Evolutionary conservation across 257 asterid species (phyloP).

Genomic region (Henckelia pumila): DNA sequence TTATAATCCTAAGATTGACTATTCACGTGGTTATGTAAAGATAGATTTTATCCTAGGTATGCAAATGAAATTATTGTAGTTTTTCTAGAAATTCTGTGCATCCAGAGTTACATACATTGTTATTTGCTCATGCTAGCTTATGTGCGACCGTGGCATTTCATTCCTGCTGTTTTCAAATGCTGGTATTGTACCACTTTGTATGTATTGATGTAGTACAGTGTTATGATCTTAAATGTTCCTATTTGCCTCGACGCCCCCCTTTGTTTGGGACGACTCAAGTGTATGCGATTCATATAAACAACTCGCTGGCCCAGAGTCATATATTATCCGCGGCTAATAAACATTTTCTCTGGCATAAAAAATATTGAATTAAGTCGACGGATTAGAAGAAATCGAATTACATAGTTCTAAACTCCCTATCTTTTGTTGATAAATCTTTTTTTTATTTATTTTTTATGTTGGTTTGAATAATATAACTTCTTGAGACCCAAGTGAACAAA

Average conservation of each 20-base stretch:
- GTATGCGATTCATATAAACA: not conserved
- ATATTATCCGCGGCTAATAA: not conserved
- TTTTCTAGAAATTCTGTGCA: not conserved
- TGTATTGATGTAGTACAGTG: not conserved
- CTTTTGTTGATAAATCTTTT: no score
- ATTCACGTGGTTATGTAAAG: not conserved
- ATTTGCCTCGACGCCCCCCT: not conserved
- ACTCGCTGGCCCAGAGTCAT: not conserved
- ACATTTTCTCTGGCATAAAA: not conserved
- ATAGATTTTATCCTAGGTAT: not conserved
- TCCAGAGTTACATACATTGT: not conserved
- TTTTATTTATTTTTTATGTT: no score
- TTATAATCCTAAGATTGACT: conserved; percentile 1
- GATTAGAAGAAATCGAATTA: no score
- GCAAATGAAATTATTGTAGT: not conserved
- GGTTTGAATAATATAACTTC: not conserved
- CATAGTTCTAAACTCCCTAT: no score
- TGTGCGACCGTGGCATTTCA: conserved; percentile 5
- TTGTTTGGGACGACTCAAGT: not conserved
- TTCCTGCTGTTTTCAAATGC: not conserved
- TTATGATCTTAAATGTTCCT: not conserved
- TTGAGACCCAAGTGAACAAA: conserved; percentile 9
- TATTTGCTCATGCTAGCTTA: not conserved
- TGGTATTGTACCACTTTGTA: not conserved
- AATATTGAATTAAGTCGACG: no score